Evolutionary conservation across 495 filamentous ascomycete species (phyloP), one percentile per base, ranked within the genome.

Genomic region (Lindgomyces ingoldianus): DNA sequence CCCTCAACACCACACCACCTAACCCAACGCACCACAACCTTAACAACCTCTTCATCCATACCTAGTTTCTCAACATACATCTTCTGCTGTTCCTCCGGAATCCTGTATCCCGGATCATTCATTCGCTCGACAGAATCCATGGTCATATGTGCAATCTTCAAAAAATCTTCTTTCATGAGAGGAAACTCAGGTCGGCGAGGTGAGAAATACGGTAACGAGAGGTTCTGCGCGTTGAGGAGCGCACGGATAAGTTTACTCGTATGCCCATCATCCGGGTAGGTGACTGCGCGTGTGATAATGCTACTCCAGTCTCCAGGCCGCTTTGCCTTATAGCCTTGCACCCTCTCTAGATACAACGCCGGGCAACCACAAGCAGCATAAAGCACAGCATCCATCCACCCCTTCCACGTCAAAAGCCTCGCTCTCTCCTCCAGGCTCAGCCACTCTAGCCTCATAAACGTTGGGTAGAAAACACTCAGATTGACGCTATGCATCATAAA

Each of bases 91-190:
- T 57, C 21, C 36, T 25, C 36, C 3, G 41, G 54, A 2, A 57
- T 3, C 19, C 25, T 46, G 14, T 29, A 44, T 4, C 22, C 54
- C 33, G 33, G 54, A 10, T 46, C 11, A 12, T 9, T 21, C 36
- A 47, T 47, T 46, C 54, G 22, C 22, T 57, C 54, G 3, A 47
- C 54, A 6, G 33, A 22, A 24, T 57, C 54, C 36, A 57, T 44
- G 2, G 39, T 29, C 54, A 57, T 57, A 18, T 57, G 54, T 21
- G 54, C 54, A 25, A 57, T 57, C 33, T 57, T 9, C 36, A 57
- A 22, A 24, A 57, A 47, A 45, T 19, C 54, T 44, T 4, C n/a
- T 25, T 22, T 14, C 18, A 25, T 18, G 30, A 25, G 19, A 12
- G 51, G 51, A 19, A 30, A 55, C 12, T 24, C n/a, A 19, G 10